These are phyloP conservation scores for Paraurostyla sp. DNA, from an alignment of 73 alveolate genomes.

Conservation along the genomic window DNA sequence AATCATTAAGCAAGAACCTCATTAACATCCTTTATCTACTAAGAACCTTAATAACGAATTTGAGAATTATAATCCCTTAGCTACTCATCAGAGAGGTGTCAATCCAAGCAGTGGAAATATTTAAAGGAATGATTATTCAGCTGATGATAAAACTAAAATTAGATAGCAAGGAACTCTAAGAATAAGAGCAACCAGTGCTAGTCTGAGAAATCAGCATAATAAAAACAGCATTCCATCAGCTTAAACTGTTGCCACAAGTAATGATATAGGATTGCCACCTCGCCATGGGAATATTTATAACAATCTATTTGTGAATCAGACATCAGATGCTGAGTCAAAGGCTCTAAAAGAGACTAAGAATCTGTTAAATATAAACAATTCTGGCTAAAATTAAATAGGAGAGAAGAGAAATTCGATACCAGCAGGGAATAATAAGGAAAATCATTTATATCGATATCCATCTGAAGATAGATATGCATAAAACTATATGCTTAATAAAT, in stretches of 20 bases:
- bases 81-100: constrained; percentile 18
- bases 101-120: background rate
- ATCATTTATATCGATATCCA: constrained; percentile 1
- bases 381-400: background rate
- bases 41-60: constrained; percentile 4
- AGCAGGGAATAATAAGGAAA: background rate
- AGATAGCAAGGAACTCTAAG: constrained; percentile 10
- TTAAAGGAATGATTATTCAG: background rate
- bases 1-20: background rate
- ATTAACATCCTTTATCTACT: constrained; percentile 44
- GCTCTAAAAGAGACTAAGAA: background rate
- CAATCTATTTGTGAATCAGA: background rate
- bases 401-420: constrained; percentile 11
- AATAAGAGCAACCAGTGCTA: constrained; percentile 40
- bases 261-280: constrained; percentile 13
- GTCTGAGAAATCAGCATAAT: background rate
- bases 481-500: background rate
- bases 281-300: background rate
- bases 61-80: constrained; percentile 37
- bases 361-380: background rate
- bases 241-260: background rate
- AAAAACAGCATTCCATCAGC: too few species aligned
- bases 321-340: background rate
- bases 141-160: background rate
- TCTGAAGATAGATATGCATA: background rate